Evolutionary conservation across 2,329 filamentous ascomycete genomes (phyloP).

Genomic region (Monilinia aucupariae): DNA sequence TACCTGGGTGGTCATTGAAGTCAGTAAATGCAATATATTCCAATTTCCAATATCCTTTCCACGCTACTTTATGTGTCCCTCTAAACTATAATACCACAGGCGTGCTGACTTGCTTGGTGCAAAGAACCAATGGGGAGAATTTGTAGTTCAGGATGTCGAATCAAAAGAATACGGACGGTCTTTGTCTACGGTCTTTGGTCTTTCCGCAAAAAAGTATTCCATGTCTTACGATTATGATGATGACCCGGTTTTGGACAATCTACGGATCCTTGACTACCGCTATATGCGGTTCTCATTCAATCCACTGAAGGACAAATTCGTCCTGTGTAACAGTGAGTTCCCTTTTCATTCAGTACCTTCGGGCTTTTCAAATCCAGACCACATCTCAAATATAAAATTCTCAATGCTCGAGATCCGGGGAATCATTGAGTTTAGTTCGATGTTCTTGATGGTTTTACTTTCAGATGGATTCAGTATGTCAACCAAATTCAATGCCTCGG

Average conservation of each 20-base stretch:
- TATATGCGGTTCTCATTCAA: constrained; percentile 94
- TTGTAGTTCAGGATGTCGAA: constrained; percentile 67
- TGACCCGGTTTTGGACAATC: constrained; percentile 68
- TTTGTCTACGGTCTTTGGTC: constrained; percentile 61
- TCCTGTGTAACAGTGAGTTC: constrained; percentile 62
- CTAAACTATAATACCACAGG: constrained; percentile 3
- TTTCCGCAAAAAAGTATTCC: constrained; percentile 54
- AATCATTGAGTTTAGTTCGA: neutral
- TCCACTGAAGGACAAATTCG: constrained; percentile 80
- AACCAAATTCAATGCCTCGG: neutral
- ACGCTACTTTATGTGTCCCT: neutral
- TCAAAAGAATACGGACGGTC: constrained; percentile 48
- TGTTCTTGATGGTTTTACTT: neutral
- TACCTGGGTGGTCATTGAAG: constrained; percentile 88
- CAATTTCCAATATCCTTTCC: neutral
- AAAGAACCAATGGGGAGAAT: constrained; percentile 91
- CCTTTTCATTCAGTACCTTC: neutral
- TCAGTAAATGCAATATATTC: constrained; percentile 37
- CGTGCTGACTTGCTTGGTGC: constrained; percentile 33
- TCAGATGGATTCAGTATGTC: neutral
- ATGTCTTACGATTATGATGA: constrained; percentile 62
- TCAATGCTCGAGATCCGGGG: neutral
- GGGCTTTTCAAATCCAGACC: neutral
- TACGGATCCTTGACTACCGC: constrained; percentile 82
- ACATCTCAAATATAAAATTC: neutral